Conservation (phyloP, 163 green algal genomes). For the Chlamydomonas reinhardtii region DNA sequence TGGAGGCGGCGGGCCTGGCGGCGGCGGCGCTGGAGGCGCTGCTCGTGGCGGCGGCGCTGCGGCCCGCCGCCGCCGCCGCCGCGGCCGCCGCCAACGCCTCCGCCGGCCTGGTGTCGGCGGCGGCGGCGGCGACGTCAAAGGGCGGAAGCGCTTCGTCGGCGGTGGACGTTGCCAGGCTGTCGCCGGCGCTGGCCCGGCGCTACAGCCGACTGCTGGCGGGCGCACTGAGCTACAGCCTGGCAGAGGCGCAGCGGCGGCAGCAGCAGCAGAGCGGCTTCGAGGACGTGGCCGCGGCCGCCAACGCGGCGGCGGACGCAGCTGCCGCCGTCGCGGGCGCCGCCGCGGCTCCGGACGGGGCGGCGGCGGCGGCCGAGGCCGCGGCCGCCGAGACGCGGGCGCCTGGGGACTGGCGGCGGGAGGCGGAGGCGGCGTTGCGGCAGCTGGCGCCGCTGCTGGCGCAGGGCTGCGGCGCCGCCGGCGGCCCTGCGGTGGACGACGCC, state of each 20-base stretch:
- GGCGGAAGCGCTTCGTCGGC: too few species aligned
- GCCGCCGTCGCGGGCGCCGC: too few species aligned
- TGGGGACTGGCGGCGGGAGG: constrained; percentile 6
- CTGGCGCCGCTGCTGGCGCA: not conserved
- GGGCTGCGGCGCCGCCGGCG: too few species aligned
- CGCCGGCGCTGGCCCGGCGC: constrained; percentile 44
- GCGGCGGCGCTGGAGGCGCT: constrained; percentile 58
- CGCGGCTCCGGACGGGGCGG: not conserved
- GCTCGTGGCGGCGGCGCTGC: constrained; percentile 45
- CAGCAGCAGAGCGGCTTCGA: not conserved
- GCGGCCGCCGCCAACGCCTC: not conserved
- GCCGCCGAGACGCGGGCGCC: not conserved
- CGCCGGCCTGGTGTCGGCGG: not conserved
- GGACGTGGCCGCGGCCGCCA: too few species aligned
- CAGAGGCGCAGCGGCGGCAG: constrained; percentile 36
- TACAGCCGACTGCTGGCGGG: constrained; percentile 59
- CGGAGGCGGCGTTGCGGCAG: not conserved
- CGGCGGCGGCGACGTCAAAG: not conserved
- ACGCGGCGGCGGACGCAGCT: too few species aligned
- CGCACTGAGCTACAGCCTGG: constrained; percentile 11
- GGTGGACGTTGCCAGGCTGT: not conserved
- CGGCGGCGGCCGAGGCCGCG: not conserved
- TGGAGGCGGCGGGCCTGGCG: constrained; percentile 56
- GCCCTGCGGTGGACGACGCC: not conserved
- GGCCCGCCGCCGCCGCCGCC: not conserved